Conservation (phyloP, 2,329 filamentous ascomycete species). For the Didymella pomorum region DNA sequence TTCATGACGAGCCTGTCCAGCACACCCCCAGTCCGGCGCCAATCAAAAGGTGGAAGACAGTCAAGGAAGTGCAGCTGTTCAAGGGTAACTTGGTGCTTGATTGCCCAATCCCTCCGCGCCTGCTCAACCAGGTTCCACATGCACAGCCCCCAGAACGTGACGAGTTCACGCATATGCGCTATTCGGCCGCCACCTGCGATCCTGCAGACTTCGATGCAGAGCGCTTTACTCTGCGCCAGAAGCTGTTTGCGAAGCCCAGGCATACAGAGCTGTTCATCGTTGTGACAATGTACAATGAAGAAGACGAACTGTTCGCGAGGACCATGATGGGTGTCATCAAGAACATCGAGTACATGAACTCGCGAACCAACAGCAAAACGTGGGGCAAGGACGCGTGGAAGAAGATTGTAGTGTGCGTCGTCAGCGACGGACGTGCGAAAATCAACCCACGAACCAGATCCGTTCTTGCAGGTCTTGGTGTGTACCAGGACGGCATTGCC, state of each 20-base stretch:
- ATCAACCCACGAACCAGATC: constrained; percentile 93
- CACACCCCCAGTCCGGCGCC: constrained; percentile 64
- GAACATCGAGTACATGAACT: constrained; percentile 98
- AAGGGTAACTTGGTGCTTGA: constrained; percentile 96
- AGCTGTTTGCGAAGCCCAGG: constrained; percentile 87
- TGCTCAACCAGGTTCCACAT: constrained; percentile 88
- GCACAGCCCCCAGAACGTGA: constrained; percentile 79
- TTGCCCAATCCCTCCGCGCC: constrained; percentile 88
- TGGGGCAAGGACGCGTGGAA: constrained; percentile 99
- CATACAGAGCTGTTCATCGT: constrained; percentile 97
- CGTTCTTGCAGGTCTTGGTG: constrained; percentile 88
- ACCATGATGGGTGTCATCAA: constrained; percentile 98
- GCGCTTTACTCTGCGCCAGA: constrained; percentile 90
- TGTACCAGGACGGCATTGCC: constrained; percentile 97
- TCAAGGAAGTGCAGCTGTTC: constrained; percentile 97
- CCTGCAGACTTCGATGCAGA: constrained; percentile 86
- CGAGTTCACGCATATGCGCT: constrained; percentile 89
- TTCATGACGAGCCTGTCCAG: constrained; percentile 53
- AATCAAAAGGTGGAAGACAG: constrained; percentile 94
- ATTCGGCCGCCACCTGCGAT: constrained; percentile 93
- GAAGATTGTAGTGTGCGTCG: constrained; percentile 98
- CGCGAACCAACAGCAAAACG: constrained; percentile 89
- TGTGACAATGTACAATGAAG: constrained; percentile 99
- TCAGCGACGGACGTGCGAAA: constrained; percentile 95
- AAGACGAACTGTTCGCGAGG: constrained; percentile 92